Evolutionary conservation across 495 filamentous ascomycete species (phyloP), one percentile per base, ranked within the genome.

Genomic region (Penicillium ucsense): DNA sequence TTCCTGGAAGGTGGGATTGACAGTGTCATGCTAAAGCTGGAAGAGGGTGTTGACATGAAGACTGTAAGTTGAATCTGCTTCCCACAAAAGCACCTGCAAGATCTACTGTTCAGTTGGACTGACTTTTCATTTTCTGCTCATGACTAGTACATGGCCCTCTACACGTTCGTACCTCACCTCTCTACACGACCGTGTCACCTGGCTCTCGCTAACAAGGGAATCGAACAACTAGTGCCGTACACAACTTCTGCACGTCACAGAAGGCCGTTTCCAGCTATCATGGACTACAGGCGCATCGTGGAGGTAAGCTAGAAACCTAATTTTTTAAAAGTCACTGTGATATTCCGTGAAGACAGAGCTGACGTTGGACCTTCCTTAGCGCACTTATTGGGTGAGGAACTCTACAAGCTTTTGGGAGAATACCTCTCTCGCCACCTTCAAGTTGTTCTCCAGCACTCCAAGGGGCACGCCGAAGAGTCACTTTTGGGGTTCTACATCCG

Each of bases 201-300:
- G 9, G 28, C 35, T 31, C 34, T 43, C n/a, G 49, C 57, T 62
- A 35, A 63, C 61, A 59, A 27, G 50, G 35, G n/a, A 11, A 46
- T 32, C 40, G 20, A 20, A 20, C 20, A 20, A 20, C 32, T 53
- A 92, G 87, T 29, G 89, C 91, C 46, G 90, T 99, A 30, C 94
- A 99, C 65, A 95, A 99, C 72, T 99, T 99, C 62, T 99, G 92
- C 68, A 97, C 94, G 46, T 95, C 94, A 31, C 94, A 95, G 62
- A 97, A 96, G 65, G 89, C 88, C 3, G 82, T 89, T 40, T 64
- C 57, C 53, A 52, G 65, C 70, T 59, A 75, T 65, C 60, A 75
- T 59, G 43, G 76, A 64, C 11, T 75, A 62, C 64, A 72, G 46
- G 74, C 81, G 42, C 86, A 92, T 66, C 78, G 90, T 47, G 90